phyloP scores from a whole-genome alignment of 2,329 filamentous ascomycete species.

The Fusarium buharicum region DNA sequence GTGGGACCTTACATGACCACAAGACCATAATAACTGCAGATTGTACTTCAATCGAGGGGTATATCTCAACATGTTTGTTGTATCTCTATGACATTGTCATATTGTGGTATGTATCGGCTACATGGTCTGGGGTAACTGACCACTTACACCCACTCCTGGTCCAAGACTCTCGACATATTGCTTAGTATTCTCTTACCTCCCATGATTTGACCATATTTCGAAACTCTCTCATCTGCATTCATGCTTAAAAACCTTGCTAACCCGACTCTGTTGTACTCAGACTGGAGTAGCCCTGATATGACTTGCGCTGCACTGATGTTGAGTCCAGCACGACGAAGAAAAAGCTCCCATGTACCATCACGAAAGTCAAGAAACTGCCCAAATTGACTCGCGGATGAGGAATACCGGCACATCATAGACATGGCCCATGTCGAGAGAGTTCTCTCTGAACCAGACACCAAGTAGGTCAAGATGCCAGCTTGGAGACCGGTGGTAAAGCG shows the following conservation, averaged over 20 bases:
- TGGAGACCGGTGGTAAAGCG: constrained; percentile 58
- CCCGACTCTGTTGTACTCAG: constrained; percentile 43
- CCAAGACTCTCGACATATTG: constrained; percentile 22
- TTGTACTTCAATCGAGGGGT: no score
- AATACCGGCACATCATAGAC: constrained; percentile 61
- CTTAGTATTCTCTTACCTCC: constrained; percentile 43
- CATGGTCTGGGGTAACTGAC: neutral
- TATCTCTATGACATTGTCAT: neutral
- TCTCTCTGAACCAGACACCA: constrained; percentile 61
- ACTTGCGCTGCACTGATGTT: constrained; percentile 53
- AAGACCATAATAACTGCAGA: neutral
- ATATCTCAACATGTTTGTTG: neutral
- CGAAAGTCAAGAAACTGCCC: constrained; percentile 51
- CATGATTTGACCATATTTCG: constrained; percentile 43
- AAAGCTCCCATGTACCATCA: constrained; percentile 55
- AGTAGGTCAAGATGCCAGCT: constrained; percentile 54
- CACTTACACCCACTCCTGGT: constrained; percentile 22
- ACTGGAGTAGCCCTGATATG: constrained; percentile 43
- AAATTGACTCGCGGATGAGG: constrained; percentile 40
- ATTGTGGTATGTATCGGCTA: neutral
- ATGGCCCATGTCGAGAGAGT: constrained; percentile 66
- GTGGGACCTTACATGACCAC: neutral
- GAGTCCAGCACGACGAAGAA: constrained; percentile 51
- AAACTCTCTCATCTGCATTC: constrained; percentile 40
- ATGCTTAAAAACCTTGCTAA: constrained; percentile 49